A percentile compares a stretch with the other conserved stretches of the same genome.
Conservation (phyloP, 2,329 filamentous ascomycete species). For the Ophiognomonia clavigignenti-juglandacearum region DNA sequence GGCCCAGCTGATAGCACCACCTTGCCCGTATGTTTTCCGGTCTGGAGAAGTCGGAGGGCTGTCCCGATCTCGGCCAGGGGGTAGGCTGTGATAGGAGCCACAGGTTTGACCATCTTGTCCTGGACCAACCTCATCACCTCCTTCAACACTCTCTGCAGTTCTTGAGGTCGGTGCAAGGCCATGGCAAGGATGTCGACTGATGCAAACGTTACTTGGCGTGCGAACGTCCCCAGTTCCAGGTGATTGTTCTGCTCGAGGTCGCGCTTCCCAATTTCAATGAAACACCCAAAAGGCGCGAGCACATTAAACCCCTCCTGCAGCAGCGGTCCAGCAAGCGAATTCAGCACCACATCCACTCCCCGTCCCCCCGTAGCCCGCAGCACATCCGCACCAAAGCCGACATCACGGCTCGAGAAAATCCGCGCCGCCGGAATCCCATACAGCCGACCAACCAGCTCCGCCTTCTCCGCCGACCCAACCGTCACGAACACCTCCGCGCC, state of each 20-base stretch:
- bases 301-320: too few species aligned
- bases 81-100: conserved; percentile 17
- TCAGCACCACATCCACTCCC: too few species aligned
- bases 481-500: too few species aligned
- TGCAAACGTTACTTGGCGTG: conserved; percentile 18
- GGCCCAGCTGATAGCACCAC: conserved; percentile 28
- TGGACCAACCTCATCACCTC: not conserved
- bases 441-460: too few species aligned
- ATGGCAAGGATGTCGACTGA: conserved; percentile 29
- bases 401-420: too few species aligned
- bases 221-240: conserved; percentile 26
- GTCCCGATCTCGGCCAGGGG: conserved; percentile 21
- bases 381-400: too few species aligned
- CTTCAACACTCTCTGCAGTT: not conserved
- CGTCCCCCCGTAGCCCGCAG: too few species aligned
- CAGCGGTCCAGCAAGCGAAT: too few species aligned
- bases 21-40: conserved; percentile 22
- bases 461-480: too few species aligned
- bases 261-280: conserved; percentile 29
- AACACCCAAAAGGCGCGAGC: too few species aligned
- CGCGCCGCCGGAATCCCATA: too few species aligned
- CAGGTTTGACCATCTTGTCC: conserved; percentile 1
- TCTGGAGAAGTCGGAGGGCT: conserved; percentile 33
- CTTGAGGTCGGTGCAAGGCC: not conserved
- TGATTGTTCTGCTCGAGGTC: conserved; percentile 27